Evolutionary conservation across 1,284 basidiomycete genomes (phyloP), one percentile per base, ranked within the genome.

Genomic region (Moniliophthora roreri): DNA sequence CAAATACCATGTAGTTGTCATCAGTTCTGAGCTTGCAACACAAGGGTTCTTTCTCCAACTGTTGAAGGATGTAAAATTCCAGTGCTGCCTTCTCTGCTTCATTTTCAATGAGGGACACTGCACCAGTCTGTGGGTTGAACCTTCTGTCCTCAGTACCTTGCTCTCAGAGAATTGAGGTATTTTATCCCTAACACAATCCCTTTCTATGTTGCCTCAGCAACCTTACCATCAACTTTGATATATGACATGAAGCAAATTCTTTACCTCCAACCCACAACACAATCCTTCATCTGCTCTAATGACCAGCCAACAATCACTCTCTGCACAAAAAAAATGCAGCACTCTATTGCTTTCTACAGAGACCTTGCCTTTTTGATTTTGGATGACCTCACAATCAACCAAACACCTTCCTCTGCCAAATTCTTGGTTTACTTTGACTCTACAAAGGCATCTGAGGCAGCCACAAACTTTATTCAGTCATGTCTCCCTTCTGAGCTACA

Each of bases 31-130:
- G 56, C 51, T 65, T 0, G 44, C 69, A 0, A 53, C 60, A 21
- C 52, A 59, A 0, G 47, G 57, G 0, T 62, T 70, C 13, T 50
- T 18, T 34, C 48, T 58, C 8, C 49, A 55, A 16, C 58, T 73
- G 1, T 70, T 65, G 63, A 63, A 61, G 13, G 59, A 65, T 2
- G 24, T 52, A 0, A 41, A 41, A 0, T 66, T 74, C 46, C 62
- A 60, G 7, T 57, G 48, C 3, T 36, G 50, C 1, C 26, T 74
- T 0, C 47, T 71, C 9, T 63, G 60, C 48, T 42, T 75, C 13
- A 56, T 67, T 1, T 69, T 67, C 49, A 71, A 75, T 53, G 70
- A 76, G 56, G 72, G 56, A 0, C 71, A 76, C 37, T 71, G 69
- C 50, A 62, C 72, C 32, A 67, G 65, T 28, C 53, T 59, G 28